These are phyloP conservation scores for Omphalea diandra DNA, from an alignment of 441 rosid genomes.

Conservation along the genomic window DNA sequence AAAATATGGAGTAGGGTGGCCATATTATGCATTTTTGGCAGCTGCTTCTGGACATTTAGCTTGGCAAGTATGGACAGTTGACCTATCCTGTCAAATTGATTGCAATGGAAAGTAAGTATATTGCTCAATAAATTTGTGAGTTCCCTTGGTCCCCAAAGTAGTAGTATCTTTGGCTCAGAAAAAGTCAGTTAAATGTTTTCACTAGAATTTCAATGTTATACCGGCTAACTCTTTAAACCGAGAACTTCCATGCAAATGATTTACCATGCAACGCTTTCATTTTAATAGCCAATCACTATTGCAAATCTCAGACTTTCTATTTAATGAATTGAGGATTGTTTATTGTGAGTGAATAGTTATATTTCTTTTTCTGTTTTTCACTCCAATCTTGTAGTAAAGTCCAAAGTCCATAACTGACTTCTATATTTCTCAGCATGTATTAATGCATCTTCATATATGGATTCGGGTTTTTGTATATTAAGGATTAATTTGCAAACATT, in stretches of 20 bases:
- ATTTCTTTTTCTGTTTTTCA: too few species aligned
- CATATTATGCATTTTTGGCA: constrained; percentile 58
- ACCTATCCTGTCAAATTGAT: constrained; percentile 64
- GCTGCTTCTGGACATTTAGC: constrained; percentile 86
- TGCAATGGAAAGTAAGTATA: constrained; percentile 66
- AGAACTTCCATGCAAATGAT: neutral
- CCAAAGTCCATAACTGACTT: too few species aligned
- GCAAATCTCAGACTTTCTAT: neutral
- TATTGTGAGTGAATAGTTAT: too few species aligned
- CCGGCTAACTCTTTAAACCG: neutral
- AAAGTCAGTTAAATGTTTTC: neutral
- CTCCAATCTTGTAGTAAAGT: too few species aligned
- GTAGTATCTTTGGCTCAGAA: neutral
- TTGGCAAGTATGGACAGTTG: constrained; percentile 77
- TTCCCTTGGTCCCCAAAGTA: neutral
- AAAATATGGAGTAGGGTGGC: constrained; percentile 53
- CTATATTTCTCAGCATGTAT: too few species aligned
- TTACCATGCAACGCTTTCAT: neutral
- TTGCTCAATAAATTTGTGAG: neutral
- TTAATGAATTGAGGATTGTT: neutral
- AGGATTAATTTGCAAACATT: too few species aligned
- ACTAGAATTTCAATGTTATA: neutral
- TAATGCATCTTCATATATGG: too few species aligned
- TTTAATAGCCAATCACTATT: neutral
- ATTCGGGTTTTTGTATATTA: too few species aligned